phyloP scores from a whole-genome alignment of 352 stramenopile species.

The Vaucheria bursata region DNA sequence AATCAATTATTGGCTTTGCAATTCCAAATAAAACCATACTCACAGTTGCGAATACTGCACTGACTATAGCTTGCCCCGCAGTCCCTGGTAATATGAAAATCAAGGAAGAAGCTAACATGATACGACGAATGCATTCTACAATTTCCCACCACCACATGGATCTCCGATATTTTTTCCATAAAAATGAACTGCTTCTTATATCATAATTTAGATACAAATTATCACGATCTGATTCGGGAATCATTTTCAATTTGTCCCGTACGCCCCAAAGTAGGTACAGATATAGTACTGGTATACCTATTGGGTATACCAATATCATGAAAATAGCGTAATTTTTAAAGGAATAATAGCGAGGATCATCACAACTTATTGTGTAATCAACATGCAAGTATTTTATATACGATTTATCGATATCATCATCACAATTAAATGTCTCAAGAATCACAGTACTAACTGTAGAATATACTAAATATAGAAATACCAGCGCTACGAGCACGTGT shows the following conservation, averaged over 20 bases:
- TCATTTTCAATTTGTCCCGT: background rate
- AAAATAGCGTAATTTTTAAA: background rate
- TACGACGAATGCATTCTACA: no score
- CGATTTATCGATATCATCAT: slow-evolving; percentile 21
- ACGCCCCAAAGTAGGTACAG: background rate
- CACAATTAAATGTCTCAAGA: slow-evolving; percentile 42
- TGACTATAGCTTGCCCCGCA: no score
- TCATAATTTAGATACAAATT: no score
- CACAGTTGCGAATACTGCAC: no score
- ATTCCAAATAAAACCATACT: no score
- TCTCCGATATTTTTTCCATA: no score
- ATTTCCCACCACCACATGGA: no score
- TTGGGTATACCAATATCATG: slow-evolving; percentile 25
- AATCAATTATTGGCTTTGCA: no score
- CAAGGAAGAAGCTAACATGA: no score
- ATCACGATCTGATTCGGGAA: no score
- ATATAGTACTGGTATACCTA: slow-evolving; percentile 39
- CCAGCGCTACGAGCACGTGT: slow-evolving; percentile 18
- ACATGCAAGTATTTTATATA: slow-evolving; percentile 22
- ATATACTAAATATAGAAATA: slow-evolving; percentile 36
- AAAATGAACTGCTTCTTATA: no score
- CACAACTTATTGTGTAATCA: slow-evolving; percentile 43
- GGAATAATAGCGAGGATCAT: background rate
- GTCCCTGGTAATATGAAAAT: no score
- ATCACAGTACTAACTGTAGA: slow-evolving; percentile 23